A percentile compares a stretch with the other conserved stretches of the same genome.
phyloP scores from a whole-genome alignment of 2,329 filamentous ascomycete genomes.

The Neopestalotiopsis sp. region DNA sequence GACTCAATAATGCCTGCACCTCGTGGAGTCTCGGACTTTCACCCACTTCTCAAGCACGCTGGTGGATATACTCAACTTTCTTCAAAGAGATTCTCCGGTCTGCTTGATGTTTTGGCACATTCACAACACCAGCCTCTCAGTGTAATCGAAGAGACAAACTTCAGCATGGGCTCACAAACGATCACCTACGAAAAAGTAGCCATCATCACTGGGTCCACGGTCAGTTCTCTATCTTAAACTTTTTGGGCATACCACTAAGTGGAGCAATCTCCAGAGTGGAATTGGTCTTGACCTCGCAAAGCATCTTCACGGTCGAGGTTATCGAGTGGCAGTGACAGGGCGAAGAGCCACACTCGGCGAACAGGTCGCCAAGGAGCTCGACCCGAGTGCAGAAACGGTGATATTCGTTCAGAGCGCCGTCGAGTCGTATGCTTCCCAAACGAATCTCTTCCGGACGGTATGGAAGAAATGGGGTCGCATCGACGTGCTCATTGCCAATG shows the following conservation, averaged over 20 bases:
- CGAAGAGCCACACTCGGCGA: slow-evolving; percentile 5
- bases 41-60: background rate
- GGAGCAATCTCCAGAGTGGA: background rate
- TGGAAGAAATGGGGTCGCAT: slow-evolving; percentile 14
- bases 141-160: background rate
- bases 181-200: background rate
- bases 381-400: slow-evolving; percentile 2
- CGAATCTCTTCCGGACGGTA: background rate
- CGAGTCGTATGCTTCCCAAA: background rate
- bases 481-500: slow-evolving; percentile 14
- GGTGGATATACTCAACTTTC: background rate
- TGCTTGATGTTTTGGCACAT: too few species aligned
- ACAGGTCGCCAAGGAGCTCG: background rate
- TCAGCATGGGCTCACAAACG: background rate
- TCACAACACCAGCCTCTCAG: background rate
- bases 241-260: background rate
- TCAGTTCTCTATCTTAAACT: background rate
- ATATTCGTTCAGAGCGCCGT: slow-evolving; percentile 9
- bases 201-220: slow-evolving; percentile 15
- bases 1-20: background rate
- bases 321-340: background rate
- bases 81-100: too few species aligned
- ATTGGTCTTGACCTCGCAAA: slow-evolving; percentile 13
- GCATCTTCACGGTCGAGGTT: slow-evolving; percentile 9
- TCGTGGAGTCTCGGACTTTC: background rate